A percentile compares a stretch with the other conserved stretches of the same genome.
These are phyloP conservation scores for Plasmodium vinckei DNA, from an alignment of 169 alveolate species.

Conservation along the genomic window DNA sequence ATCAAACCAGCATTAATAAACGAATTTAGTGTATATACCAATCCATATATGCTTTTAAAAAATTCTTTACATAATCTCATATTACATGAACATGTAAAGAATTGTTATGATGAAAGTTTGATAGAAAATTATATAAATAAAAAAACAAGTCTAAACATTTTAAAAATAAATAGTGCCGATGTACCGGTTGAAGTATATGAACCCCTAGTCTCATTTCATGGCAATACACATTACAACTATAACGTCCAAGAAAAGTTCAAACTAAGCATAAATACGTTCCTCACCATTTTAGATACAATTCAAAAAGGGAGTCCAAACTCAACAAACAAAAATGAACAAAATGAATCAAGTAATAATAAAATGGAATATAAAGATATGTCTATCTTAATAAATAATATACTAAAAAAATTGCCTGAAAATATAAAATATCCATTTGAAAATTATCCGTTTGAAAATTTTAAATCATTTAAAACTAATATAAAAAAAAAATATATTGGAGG, in stretches of 20 bases:
- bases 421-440: conserved; percentile 15
- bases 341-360: not conserved
- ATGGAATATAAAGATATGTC: not conserved
- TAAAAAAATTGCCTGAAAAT: conserved; percentile 54
- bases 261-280: not conserved
- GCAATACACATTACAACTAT: conserved; percentile 55
- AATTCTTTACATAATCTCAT: conserved; percentile 30
- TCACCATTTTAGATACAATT: not conserved
- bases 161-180: conserved; percentile 54
- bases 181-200: conserved; percentile 84
- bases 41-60: conserved; percentile 67
- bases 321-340: not conserved
- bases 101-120: conserved; percentile 61
- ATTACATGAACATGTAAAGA: conserved; percentile 50
- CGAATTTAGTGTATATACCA: conserved; percentile 41
- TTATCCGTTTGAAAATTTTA: conserved; percentile 60
- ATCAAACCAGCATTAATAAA: conserved; percentile 52
- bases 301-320: not conserved
- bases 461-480: conserved; percentile 48
- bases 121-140: conserved; percentile 23
- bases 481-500: conserved; percentile 57
- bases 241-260: conserved; percentile 28
- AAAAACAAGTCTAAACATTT: conserved; percentile 24
- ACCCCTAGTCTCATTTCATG: conserved; percentile 83
- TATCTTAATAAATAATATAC: conserved; percentile 9